These are phyloP conservation scores for Penicillium decumbens DNA, from an alignment of 2,329 filamentous ascomycete species.

Conservation along the genomic window DNA sequence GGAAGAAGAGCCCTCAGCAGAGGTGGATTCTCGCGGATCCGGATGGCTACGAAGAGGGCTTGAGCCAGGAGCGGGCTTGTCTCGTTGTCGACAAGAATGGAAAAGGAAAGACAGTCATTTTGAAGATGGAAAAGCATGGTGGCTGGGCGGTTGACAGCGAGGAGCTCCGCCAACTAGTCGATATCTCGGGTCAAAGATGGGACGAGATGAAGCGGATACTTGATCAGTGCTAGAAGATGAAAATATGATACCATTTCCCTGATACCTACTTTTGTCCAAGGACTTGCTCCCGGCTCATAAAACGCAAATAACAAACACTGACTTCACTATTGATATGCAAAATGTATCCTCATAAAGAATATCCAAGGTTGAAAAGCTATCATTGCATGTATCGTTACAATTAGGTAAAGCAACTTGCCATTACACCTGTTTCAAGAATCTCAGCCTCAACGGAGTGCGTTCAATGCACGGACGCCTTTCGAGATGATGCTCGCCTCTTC, in stretches of 20 bases:
- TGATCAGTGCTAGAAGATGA: conserved; percentile 25
- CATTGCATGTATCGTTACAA: conserved; percentile 2
- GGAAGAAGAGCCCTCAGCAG: conserved; percentile 32
- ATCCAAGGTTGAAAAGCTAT: not conserved
- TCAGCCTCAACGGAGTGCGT: not conserved
- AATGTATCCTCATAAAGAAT: not conserved
- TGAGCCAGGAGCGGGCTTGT: conserved; percentile 79
- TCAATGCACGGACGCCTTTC: conserved; percentile 8
- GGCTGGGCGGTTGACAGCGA: conserved; percentile 65
- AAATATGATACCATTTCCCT: conserved; percentile 28
- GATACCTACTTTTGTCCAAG: not conserved
- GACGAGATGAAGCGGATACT: conserved; percentile 50
- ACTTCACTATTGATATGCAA: not conserved
- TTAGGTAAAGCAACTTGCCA: not conserved
- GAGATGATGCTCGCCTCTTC: conserved; percentile 31
- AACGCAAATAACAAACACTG: not conserved
- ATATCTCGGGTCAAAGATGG: conserved; percentile 61
- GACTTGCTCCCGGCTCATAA: not conserved
- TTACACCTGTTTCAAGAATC: not conserved
- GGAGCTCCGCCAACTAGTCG: conserved; percentile 57
- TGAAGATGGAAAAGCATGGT: conserved; percentile 77
- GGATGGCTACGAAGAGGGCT: conserved; percentile 79
- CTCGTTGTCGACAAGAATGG: conserved; percentile 67
- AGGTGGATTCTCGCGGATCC: conserved; percentile 80
- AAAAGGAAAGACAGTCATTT: conserved; percentile 49